phyloP scores from a whole-genome alignment of 805 yeast species.

The Jamesozyma rosinii region DNA sequence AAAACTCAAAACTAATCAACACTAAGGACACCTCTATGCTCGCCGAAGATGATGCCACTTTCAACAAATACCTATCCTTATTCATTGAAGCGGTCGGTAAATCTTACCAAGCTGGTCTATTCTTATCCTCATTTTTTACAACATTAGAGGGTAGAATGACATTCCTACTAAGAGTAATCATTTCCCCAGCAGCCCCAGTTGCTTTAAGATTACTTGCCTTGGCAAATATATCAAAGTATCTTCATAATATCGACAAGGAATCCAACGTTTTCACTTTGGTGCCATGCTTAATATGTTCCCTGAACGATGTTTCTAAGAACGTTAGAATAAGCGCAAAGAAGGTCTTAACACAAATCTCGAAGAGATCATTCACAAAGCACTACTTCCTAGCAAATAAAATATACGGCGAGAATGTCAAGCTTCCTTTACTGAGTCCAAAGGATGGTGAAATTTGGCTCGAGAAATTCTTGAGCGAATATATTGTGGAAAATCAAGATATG shows the following conservation, averaged over 20 bases:
- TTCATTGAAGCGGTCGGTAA: conserved; percentile 39
- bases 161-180: conserved; percentile 47
- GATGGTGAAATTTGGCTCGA: conserved; percentile 46
- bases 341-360: conserved; percentile 32
- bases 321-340: conserved; percentile 41
- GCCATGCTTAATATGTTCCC: conserved; percentile 49
- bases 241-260: conserved; percentile 31
- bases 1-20: conserved; percentile 20
- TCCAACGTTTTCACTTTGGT: conserved; percentile 43
- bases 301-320: conserved; percentile 41
- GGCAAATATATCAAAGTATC: conserved; percentile 30
- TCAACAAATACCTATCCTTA: conserved; percentile 34
- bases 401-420: conserved; percentile 40
- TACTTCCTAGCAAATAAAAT: conserved; percentile 46
- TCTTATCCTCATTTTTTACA: conserved; percentile 31
- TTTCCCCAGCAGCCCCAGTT: conserved; percentile 51
- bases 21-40: conserved; percentile 29
- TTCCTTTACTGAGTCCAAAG: conserved; percentile 53
- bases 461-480: conserved; percentile 37
- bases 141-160: conserved; percentile 41
- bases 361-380: conserved; percentile 33
- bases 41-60: conserved; percentile 32
- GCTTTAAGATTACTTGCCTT: conserved; percentile 46
- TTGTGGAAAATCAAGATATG: conserved; percentile 43
- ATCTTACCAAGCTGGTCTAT: conserved; percentile 26